Conservation (phyloP, 768 basidiomycete genomes). For the Lanmaoa pseudosensibilis region DNA sequence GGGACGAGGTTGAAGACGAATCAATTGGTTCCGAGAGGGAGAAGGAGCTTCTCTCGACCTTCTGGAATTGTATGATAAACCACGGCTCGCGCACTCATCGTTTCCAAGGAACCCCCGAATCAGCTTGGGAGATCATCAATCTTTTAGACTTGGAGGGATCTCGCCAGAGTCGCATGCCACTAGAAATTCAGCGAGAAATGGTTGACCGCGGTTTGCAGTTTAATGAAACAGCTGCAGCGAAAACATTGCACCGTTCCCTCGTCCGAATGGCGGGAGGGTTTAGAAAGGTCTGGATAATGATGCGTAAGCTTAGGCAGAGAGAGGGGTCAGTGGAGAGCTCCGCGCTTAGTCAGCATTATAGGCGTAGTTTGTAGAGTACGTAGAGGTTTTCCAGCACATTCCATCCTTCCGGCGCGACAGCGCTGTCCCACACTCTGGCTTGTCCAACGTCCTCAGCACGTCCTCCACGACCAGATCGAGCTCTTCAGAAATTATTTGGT, state of each 20-base stretch:
- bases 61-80: conserved; percentile 17
- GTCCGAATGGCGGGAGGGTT: neutral
- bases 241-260: conserved; percentile 13
- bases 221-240: conserved; percentile 17
- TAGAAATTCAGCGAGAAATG: conserved; percentile 21
- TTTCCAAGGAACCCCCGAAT: conserved; percentile 8
- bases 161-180: neutral
- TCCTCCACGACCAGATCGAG: neutral
- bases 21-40: conserved; percentile 10
- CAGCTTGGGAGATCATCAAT: conserved; percentile 15
- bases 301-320: no score
- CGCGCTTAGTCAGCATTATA: no score
- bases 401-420: no score
- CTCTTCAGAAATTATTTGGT: neutral
- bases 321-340: no score
- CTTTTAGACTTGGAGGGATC: neutral
- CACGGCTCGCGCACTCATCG: conserved; percentile 13
- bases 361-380: no score
- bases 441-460: neutral
- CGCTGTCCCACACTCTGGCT: no score
- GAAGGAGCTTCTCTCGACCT: conserved; percentile 7
- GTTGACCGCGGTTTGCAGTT: conserved; percentile 9
- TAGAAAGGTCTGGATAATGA: conserved; percentile 3
- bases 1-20: conserved; percentile 10
- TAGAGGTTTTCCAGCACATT: no score